Evolutionary conservation across 805 yeast species (phyloP).

Genomic region (Hanseniaspora singularis): DNA sequence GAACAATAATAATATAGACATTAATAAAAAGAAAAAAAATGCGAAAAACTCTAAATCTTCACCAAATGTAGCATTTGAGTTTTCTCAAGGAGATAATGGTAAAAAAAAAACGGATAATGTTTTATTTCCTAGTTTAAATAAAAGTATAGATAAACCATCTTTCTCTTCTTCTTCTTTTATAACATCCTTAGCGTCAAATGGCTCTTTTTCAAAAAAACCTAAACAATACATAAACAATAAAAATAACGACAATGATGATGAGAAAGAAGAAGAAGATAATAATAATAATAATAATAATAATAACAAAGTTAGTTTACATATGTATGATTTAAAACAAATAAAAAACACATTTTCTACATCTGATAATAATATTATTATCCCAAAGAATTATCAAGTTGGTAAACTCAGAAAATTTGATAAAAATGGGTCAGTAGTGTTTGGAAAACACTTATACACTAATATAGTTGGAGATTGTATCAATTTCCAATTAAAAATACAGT

Average conservation of each 20-base stretch:
- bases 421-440: background rate
- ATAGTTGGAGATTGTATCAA: background rate
- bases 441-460: background rate
- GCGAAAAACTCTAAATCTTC: too few species aligned
- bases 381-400: background rate
- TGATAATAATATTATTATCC: constrained; percentile 5
- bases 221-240: background rate
- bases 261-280: background rate
- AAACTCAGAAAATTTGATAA: background rate
- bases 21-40: too few species aligned
- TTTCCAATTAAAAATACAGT: background rate
- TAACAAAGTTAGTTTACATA: background rate
- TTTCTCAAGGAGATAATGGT: too few species aligned
- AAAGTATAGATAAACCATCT: too few species aligned
- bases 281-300: too few species aligned
- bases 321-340: background rate
- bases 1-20: too few species aligned
- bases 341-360: constrained; percentile 5
- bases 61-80: too few species aligned
- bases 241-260: background rate
- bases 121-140: too few species aligned
- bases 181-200: too few species aligned
- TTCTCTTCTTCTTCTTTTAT: too few species aligned
- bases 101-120: too few species aligned
- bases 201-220: constrained; percentile 3